These are phyloP conservation scores for Bocquillonia castaneifolia DNA, from an alignment of 441 rosid genomes.

Conservation along the genomic window DNA sequence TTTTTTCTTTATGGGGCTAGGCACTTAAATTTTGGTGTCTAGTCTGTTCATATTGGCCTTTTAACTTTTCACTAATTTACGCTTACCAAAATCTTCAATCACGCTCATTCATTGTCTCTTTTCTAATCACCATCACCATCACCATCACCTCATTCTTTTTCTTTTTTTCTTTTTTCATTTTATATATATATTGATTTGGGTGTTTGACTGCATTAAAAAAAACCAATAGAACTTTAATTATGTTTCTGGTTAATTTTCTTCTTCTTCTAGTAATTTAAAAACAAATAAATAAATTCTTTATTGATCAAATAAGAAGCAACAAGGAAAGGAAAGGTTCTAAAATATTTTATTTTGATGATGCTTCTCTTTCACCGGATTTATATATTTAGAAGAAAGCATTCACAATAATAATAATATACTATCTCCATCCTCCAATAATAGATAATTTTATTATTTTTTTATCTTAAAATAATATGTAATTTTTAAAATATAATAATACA, in stretches of 20 bases:
- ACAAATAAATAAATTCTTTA: slow-evolving; percentile 1
- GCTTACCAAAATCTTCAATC: slow-evolving; percentile 22
- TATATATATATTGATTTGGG: neutral
- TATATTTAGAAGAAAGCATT: too few species aligned
- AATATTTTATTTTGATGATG: too few species aligned
- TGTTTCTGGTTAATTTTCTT: slow-evolving; percentile 34
- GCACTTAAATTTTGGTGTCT: slow-evolving; percentile 1
- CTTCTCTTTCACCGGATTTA: too few species aligned
- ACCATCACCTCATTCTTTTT: neutral
- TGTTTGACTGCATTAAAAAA: slow-evolving; percentile 13
- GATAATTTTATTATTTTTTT: too few species aligned
- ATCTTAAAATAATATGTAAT: too few species aligned
- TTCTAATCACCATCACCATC: slow-evolving; percentile 12
- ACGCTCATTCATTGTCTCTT: slow-evolving; percentile 21
- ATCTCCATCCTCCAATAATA: too few species aligned
- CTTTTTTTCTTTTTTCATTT: neutral
- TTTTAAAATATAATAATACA: too few species aligned
- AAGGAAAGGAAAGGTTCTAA: slow-evolving; percentile 29
- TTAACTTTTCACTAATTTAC: slow-evolving; percentile 23
- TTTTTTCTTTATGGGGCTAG: too few species aligned
- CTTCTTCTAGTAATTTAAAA: slow-evolving; percentile 14
- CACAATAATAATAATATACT: too few species aligned
- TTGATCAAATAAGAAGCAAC: slow-evolving; percentile 37
- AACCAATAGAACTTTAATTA: slow-evolving; percentile 1
- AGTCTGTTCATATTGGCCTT: slow-evolving; percentile 20